Evolutionary conservation across 2,329 filamentous ascomycete species (phyloP), one percentile per base, ranked within the genome.

Genomic region (Ophiostoma piceae): DNA sequence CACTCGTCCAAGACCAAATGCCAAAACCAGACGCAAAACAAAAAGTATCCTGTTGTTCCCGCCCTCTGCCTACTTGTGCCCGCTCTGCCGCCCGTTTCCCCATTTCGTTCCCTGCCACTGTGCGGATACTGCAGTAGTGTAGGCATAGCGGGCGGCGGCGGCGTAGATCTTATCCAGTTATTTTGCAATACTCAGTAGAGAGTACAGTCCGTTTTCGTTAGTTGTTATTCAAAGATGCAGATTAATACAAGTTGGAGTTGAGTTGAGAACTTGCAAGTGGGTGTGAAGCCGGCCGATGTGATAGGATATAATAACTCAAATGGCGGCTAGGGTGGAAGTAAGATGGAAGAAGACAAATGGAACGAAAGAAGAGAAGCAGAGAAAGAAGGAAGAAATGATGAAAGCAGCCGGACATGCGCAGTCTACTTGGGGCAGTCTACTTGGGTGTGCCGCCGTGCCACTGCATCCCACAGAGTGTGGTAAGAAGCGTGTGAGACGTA

Each of bases 61-160:
- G 22, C 51, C 9, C n/a, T 26, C 22, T 57, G 51, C 51, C 22
- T 26, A 14, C 51, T 57, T 26, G 11, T 57, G 51, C 51, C 51
- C 12, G 8, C 51, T 57, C 22, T 57, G n/a, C 32, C 32, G 57
- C 57, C 57, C 11, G 14, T 14, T 19, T 12, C 32, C 5, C 12
- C 22, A 12, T 26, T 62, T 26, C 32, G 22, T 60, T 62, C 57
- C 57, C 57, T 62, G 57, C 57, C 26, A 37, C 32, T 2, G 39
- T 65, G 62, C 62, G 35, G 32, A 39, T 26, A 39, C 62, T 41
- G 62, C 62, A 65, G 62, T 65, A 65, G 62, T 65, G 29, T n/a
- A 37, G 62, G 62, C 62, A 65, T 39, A 37, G 62, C 35, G 35
- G 35, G 35, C 35, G 35, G 35, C 35, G 26, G 26, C 26, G 26